Evolutionary conservation across 768 basidiomycete genomes (phyloP).

Genomic region (Mrakia hoshinonis): DNA sequence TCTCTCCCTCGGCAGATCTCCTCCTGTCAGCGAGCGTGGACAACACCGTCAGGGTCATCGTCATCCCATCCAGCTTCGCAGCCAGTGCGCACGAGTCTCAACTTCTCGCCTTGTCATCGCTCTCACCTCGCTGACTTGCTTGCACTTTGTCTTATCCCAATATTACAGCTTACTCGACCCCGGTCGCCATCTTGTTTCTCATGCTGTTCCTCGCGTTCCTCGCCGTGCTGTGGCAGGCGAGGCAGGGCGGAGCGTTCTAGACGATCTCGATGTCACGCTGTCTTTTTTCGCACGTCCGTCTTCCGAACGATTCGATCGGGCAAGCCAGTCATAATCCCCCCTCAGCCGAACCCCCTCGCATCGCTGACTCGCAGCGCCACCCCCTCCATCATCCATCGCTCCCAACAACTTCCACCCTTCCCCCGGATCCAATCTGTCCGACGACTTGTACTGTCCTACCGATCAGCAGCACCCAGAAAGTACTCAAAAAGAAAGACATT

Average conservation of each 20-base stretch:
- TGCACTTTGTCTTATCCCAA: neutral
- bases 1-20: constrained; percentile 71
- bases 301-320: no score
- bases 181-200: constrained; percentile 24
- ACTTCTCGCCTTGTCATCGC: neutral
- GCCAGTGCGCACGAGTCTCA: constrained; percentile 38
- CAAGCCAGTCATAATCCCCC: no score
- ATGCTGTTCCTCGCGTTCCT: constrained; percentile 25
- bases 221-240: constrained; percentile 22
- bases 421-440: no score
- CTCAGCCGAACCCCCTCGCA: no score
- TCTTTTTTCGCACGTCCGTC: neutral
- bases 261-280: neutral
- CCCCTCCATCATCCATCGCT: no score
- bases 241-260: constrained; percentile 16
- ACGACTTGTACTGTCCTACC: no score
- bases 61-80: constrained; percentile 50
- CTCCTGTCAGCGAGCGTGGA: constrained; percentile 86
- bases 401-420: no score
- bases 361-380: no score
- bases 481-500: no score
- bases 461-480: no score
- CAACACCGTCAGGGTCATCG: constrained; percentile 69
- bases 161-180: constrained; percentile 24
- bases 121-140: neutral